phyloP scores from a whole-genome alignment of 208 protist species.

The Willaertia magna region DNA sequence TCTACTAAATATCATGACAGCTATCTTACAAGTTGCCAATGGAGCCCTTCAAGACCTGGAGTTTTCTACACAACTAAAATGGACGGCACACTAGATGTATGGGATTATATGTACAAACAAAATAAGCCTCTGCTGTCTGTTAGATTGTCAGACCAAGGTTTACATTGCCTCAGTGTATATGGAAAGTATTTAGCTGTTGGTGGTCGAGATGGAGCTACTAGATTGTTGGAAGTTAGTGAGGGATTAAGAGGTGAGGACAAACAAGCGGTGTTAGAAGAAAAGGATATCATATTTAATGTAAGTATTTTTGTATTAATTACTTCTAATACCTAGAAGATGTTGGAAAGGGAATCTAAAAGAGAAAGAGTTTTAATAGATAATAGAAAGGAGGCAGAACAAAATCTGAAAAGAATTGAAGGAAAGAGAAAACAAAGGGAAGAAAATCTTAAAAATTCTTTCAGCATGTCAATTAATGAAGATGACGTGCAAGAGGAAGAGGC shows the following conservation, averaged over 20 bases:
- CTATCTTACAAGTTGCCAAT: conserved; percentile 80
- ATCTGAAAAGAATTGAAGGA: not conserved
- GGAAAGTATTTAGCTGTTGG: conserved; percentile 68
- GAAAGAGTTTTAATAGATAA: not conserved
- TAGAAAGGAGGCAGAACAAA: not conserved
- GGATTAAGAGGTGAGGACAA: not conserved
- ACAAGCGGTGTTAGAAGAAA: not conserved
- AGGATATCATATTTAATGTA: not conserved
- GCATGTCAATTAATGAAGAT: not conserved
- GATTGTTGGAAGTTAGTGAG: conserved; percentile 60
- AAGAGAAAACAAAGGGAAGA: not conserved
- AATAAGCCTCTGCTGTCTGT: conserved; percentile 71
- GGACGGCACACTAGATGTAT: conserved; percentile 86
- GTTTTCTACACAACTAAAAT: conserved; percentile 88
- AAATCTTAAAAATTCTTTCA: not conserved
- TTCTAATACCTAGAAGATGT: not conserved
- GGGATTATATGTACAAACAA: conserved; percentile 84
- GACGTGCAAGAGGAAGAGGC: not conserved
- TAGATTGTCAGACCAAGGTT: conserved; percentile 67
- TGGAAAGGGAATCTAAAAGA: conserved; percentile 1
- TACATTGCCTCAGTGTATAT: conserved; percentile 61
- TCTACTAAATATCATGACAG: conserved; percentile 83
- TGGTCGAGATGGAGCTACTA: conserved; percentile 77
- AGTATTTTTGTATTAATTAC: not conserved
- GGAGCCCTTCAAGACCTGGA: conserved; percentile 74